Evolutionary conservation across 2,329 filamentous ascomycete species (phyloP), one percentile per base, ranked within the genome.

Genomic region (Teratosphaeria pseudoeucalypti): DNA sequence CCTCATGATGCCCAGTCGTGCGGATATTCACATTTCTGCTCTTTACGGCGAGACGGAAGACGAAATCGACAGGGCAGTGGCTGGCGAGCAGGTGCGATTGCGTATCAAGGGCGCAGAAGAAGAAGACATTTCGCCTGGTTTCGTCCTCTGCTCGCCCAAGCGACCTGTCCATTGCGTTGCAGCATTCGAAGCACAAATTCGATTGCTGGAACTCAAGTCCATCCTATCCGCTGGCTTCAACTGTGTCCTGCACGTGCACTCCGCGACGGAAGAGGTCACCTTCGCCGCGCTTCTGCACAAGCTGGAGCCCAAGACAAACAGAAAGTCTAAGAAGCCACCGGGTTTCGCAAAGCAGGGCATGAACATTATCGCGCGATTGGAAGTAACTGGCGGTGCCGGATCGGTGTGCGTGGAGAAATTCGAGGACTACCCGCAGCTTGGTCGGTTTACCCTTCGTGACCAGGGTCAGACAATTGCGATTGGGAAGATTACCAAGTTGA

Each of bases 391-490:
- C 65, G 89, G 87, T 60, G 89, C 89, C 16, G 90, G 90, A 60
- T 85, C 86, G 52, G 90, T 99, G 39, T 97, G 95, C 75, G 85
- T 97, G 29, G 94, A 99, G 78, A 85, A 82, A 64, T 99, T 96
- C 68, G 92, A 96, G 72, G 92, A 97, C 72, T 96, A 97, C 76
- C 87, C 92, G 61, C 94, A 97, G 76, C 83, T 96, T 76, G 91
- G 91, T 70, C 86, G 91, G 52, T 95, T 95, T 76, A 95, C 91
- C 19, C 81, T 95, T 58, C 82, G 91, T 82, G 91, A 72, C 58
- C 71, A 97, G 86, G 94, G 94, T 69, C 92, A 97, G 88, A 99
- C 94, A 0, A 96, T 99, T 79, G 94, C 94, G 59, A 99, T 99
- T 78, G 94, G 94, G 71, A 99, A 99, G 84, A 95, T 99, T 74